Evolutionary conservation across 108 stramenopile genomes (phyloP).

Genomic region (Aurantiochytrium sp.): DNA sequence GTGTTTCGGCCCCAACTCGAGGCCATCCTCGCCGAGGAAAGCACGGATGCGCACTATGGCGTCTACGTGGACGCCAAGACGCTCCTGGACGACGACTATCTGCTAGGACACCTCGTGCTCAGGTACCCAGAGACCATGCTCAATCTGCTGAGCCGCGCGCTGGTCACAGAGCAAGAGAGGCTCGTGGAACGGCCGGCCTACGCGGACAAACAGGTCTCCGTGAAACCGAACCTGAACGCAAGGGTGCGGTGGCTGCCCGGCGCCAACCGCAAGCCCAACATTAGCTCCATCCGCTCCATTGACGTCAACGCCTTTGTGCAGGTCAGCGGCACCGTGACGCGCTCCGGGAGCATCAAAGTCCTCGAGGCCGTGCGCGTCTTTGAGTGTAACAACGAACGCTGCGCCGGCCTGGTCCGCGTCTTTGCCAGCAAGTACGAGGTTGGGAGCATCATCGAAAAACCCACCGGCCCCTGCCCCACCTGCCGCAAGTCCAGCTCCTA

Average conservation of each 20-base stretch:
- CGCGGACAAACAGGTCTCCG: neutral
- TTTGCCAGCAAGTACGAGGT: slow-evolving; percentile 71
- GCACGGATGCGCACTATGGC: neutral
- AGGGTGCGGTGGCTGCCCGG: slow-evolving; percentile 82
- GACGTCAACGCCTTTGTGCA: slow-evolving; percentile 84
- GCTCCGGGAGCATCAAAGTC: slow-evolving; percentile 77
- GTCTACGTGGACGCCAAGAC: slow-evolving; percentile 9
- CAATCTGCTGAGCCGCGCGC: neutral
- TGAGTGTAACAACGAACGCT: slow-evolving; percentile 62
- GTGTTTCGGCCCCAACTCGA: neutral
- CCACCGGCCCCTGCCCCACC: slow-evolving; percentile 60
- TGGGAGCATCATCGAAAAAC: slow-evolving; percentile 69
- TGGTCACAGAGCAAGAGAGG: neutral
- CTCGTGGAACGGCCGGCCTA: neutral
- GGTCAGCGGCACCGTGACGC: slow-evolving; percentile 81
- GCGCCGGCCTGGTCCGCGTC: slow-evolving; percentile 62
- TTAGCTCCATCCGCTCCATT: slow-evolving; percentile 58
- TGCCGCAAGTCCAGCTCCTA: slow-evolving; percentile 48
- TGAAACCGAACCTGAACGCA: slow-evolving; percentile 62
- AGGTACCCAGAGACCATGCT: slow-evolving; percentile 8
- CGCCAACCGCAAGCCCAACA: slow-evolving; percentile 60
- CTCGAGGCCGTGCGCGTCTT: slow-evolving; percentile 74
- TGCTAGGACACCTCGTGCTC: neutral
- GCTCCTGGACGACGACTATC: neutral
- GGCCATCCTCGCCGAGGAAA: neutral